Percentiles rank a stretch among this genome's conserved stretches.
Conservation (phyloP, 2,329 filamentous ascomycete species). For the Penicillium vulpinum region DNA sequence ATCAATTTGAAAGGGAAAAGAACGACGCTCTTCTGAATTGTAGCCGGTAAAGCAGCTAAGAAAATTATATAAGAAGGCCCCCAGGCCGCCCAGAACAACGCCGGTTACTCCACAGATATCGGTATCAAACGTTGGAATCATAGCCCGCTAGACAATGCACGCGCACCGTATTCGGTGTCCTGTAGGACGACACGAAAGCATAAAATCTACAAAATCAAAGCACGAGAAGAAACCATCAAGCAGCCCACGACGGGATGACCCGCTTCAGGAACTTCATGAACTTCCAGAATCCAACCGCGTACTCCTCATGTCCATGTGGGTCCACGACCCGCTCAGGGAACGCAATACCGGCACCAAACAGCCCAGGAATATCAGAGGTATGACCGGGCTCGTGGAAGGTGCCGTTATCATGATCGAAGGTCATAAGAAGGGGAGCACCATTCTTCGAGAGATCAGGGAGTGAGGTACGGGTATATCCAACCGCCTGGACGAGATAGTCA, state of each 20-base stretch:
- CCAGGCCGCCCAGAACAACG: neutral
- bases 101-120: neutral
- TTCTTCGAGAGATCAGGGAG: conserved; percentile 50
- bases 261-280: conserved; percentile 64
- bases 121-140: conserved; percentile 3
- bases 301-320: conserved; percentile 61
- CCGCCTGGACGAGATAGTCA: conserved; percentile 58
- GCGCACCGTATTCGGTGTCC: neutral
- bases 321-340: conserved; percentile 63
- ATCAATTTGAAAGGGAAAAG: neutral
- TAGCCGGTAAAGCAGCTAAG: neutral
- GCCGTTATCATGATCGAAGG: conserved; percentile 41
- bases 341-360: conserved; percentile 64
- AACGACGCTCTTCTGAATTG: neutral
- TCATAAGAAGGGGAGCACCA: conserved; percentile 27
- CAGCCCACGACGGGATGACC: conserved; percentile 54
- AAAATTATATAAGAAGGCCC: neutral
- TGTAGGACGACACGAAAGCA: neutral
- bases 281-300: conserved; percentile 64
- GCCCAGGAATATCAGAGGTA: conserved; percentile 48
- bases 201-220: neutral
- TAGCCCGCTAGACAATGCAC: conserved; percentile 3
- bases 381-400: conserved; percentile 48
- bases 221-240: neutral
- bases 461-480: conserved; percentile 57